Evolutionary conservation across 2,329 filamentous ascomycete species (phyloP).

Genomic region (Phyllosticta citribraziliensis): DNA sequence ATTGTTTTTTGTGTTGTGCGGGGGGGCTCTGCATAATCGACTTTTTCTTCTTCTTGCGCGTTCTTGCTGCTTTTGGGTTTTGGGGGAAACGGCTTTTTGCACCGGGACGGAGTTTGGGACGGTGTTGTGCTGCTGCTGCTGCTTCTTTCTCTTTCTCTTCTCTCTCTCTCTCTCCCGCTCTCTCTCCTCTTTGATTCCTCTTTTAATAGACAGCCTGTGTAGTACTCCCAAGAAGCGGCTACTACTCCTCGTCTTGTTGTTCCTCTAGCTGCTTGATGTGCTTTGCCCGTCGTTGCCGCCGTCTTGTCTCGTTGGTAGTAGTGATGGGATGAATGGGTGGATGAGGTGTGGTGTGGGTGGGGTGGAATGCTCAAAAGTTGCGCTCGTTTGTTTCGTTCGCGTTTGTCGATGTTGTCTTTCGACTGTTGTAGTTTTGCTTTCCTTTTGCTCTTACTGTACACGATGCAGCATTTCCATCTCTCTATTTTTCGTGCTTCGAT

Average conservation of each 20-base stretch:
- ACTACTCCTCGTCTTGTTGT: background rate
- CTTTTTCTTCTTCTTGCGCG: background rate
- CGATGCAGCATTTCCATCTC: no score
- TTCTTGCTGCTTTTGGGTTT: background rate
- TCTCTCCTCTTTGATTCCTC: background rate
- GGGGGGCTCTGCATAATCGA: slow-evolving; percentile 1
- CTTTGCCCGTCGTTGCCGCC: background rate
- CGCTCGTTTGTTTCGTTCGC: background rate
- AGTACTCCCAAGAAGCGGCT: slow-evolving; percentile 1
- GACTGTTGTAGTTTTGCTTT: background rate
- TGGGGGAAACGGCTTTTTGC: slow-evolving; percentile 8
- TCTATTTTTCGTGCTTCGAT: no score
- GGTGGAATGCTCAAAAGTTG: slow-evolving; percentile 8
- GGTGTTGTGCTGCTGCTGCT: background rate
- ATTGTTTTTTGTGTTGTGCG: slow-evolving; percentile 2
- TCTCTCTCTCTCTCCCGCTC: background rate
- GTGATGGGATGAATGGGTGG: background rate
- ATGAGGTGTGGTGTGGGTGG: background rate
- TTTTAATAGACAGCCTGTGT: slow-evolving; percentile 11
- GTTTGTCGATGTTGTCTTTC: no score
- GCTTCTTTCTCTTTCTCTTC: background rate
- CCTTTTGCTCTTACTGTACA: background rate
- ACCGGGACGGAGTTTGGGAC: slow-evolving; percentile 4
- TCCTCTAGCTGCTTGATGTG: background rate
- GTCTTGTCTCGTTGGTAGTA: background rate